Percentiles rank a stretch among this genome's conserved stretches.
These are phyloP conservation scores for Annona squamosa DNA, from an alignment of 164 flowering plant genomes.

Conservation along the genomic window DNA sequence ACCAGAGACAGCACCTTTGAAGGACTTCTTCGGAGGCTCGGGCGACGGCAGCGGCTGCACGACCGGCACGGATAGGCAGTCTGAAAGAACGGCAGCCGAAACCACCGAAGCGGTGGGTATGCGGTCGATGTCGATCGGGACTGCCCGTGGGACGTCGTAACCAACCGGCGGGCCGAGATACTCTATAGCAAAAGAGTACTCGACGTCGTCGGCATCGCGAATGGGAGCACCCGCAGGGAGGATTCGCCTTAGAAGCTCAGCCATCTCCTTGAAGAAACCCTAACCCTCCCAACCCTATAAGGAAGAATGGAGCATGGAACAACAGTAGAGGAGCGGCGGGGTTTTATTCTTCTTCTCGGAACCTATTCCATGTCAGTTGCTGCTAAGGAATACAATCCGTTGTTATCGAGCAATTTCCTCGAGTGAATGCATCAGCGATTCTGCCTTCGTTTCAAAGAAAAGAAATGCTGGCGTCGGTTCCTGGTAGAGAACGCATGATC, in stretches of 20 bases:
- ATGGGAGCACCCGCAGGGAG: conserved; percentile 28
- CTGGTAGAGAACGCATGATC: neutral
- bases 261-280: conserved; percentile 27
- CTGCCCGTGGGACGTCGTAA: conserved; percentile 44
- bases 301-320: neutral
- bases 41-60: conserved; percentile 50
- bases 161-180: conserved; percentile 64
- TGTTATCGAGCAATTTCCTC: neutral
- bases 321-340: neutral
- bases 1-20: conserved; percentile 17
- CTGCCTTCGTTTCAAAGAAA: neutral
- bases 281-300: conserved; percentile 2
- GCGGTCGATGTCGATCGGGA: conserved; percentile 49
- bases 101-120: conserved; percentile 56
- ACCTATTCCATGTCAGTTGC: neutral
- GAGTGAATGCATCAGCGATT: neutral
- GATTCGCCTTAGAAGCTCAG: conserved; percentile 38
- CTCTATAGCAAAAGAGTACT: conserved; percentile 70
- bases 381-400: neutral
- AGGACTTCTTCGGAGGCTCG: conserved; percentile 9
- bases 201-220: conserved; percentile 27
- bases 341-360: neutral
- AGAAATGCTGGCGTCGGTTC: neutral
- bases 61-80: conserved; percentile 42
- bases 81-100: conserved; percentile 20